Evolutionary conservation across 2,329 filamentous ascomycete genomes (phyloP).

Genomic region (Talaromyces sp.): DNA sequence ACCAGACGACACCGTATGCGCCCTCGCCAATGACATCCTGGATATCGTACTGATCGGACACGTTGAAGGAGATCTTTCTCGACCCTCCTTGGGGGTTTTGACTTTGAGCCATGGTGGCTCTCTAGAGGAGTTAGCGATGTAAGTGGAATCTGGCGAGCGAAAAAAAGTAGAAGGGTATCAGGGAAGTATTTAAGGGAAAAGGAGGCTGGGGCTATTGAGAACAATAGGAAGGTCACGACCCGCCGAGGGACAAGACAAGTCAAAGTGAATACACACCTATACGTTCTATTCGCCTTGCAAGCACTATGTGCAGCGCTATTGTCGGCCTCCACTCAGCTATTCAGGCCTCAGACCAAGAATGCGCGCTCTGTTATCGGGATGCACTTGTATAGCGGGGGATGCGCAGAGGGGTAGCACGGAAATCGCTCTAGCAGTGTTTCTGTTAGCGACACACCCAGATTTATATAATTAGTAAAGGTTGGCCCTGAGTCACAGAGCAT

Average conservation of each 20-base stretch:
- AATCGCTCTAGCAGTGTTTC: neutral
- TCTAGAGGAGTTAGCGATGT: neutral
- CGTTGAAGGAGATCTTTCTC: slow-evolving; percentile 98
- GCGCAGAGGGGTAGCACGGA: neutral
- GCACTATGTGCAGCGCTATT: neutral
- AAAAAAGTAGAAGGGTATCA: too few relatives aligned
- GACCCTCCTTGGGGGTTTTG: slow-evolving; percentile 49
- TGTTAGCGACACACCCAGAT: neutral
- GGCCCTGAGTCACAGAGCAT: neutral
- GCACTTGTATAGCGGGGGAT: neutral
- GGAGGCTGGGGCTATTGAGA: neutral
- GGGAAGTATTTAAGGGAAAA: neutral
- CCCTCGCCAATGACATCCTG: slow-evolving; percentile 99
- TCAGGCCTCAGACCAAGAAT: neutral
- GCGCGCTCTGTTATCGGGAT: neutral
- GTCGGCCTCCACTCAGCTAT: neutral
- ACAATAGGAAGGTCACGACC: neutral
- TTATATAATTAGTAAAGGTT: neutral
- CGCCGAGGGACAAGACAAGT: neutral
- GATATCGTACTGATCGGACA: slow-evolving; percentile 98
- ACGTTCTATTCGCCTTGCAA: neutral
- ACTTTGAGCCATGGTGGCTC: slow-evolving; percentile 32
- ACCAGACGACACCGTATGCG: slow-evolving; percentile 98
- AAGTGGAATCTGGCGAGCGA: too few relatives aligned
- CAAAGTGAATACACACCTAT: neutral